Conservation (phyloP, 495 filamentous ascomycete species). For the Aspergillus saccharolyticus region DNA sequence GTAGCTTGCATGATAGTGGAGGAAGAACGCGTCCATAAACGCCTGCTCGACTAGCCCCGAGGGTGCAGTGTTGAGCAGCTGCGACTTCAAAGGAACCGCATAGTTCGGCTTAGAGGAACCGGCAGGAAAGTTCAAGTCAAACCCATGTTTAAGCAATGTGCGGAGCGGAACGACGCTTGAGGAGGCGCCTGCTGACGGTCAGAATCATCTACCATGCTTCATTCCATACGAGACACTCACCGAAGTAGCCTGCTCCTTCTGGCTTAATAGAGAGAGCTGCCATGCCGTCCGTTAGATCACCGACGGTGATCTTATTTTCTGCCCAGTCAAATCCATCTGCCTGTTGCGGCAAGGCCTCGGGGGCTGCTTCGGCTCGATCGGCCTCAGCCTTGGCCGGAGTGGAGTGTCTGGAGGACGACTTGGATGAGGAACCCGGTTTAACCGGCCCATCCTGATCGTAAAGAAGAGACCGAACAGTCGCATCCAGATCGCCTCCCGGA, state of each 20-base stretch:
- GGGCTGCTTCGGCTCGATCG: slow-evolving; percentile 35
- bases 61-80: slow-evolving; percentile 38
- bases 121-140: slow-evolving; percentile 41
- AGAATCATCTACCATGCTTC: background rate
- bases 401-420: slow-evolving; percentile 37
- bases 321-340: slow-evolving; percentile 52
- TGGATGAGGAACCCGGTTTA: slow-evolving; percentile 30
- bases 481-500: slow-evolving; percentile 44
- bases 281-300: slow-evolving; percentile 49
- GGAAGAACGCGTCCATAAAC: slow-evolving; percentile 50
- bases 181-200: slow-evolving; percentile 29
- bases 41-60: slow-evolving; percentile 42
- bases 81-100: slow-evolving; percentile 33
- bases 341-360: slow-evolving; percentile 44
- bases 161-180: slow-evolving; percentile 45
- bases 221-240: slow-evolving; percentile 18
- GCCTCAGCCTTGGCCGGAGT: slow-evolving; percentile 34
- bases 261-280: slow-evolving; percentile 47
- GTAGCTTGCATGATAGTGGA: slow-evolving; percentile 50
- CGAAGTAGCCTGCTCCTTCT: slow-evolving; percentile 49
- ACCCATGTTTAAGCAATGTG: slow-evolving; percentile 42
- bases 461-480: slow-evolving; percentile 39
- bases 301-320: slow-evolving; percentile 41
- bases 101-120: slow-evolving; percentile 22
- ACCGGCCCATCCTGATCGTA: slow-evolving; percentile 36